phyloP scores from a whole-genome alignment of 2,329 filamentous ascomycete genomes.

The Xylaria sp. region DNA sequence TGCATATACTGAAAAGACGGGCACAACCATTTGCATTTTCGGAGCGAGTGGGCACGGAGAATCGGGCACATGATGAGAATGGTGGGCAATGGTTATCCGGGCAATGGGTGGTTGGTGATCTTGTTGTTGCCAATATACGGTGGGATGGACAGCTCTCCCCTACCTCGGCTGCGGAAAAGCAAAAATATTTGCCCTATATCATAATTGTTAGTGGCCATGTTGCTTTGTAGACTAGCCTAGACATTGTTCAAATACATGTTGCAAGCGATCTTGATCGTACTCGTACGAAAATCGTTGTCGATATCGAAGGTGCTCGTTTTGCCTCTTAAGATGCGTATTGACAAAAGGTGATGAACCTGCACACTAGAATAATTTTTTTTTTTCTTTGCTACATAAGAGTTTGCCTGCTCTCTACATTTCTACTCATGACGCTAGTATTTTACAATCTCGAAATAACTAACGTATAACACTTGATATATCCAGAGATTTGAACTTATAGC shows the following conservation, averaged over 20 bases:
- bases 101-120: too few species aligned
- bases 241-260: constrained; percentile 1
- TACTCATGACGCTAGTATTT: too few species aligned
- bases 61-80: constrained; percentile 5
- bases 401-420: too few species aligned
- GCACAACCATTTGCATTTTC: constrained; percentile 29
- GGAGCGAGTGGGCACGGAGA: constrained; percentile 16
- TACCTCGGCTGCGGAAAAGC: constrained; percentile 1
- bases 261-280: not conserved
- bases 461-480: too few species aligned
- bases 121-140: constrained; percentile 11
- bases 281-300: not conserved
- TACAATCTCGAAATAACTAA: too few species aligned
- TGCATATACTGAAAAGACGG: constrained; percentile 43
- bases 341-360: too few species aligned
- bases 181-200: not conserved
- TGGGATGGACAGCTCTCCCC: not conserved
- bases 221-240: constrained; percentile 20
- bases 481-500: too few species aligned
- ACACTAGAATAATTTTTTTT: too few species aligned
- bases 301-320: not conserved
- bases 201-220: not conserved
- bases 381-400: too few species aligned
- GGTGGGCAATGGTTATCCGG: constrained; percentile 16
- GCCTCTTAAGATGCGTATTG: not conserved